phyloP scores from a whole-genome alignment of 768 basidiomycete genomes.

The Gloeopeniophorella convolvens region DNA sequence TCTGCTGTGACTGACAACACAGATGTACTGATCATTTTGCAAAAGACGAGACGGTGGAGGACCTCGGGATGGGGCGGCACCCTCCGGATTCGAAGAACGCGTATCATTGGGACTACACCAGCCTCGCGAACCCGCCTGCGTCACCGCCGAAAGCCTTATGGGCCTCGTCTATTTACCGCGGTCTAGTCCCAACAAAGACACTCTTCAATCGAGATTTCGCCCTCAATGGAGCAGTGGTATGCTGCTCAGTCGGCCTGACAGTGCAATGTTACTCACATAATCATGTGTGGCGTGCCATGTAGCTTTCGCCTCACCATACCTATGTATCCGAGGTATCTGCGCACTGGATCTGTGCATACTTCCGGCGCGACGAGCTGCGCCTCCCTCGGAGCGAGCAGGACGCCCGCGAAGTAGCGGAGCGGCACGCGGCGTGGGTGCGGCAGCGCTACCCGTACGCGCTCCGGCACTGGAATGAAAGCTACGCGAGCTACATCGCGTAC shows the following conservation, averaged over 20 bases:
- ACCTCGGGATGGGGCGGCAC: conserved; percentile 43
- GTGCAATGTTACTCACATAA: neutral
- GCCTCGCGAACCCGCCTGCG: conserved; percentile 33
- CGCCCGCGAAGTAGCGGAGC: conserved; percentile 38
- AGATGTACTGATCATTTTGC: neutral
- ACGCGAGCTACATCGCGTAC: conserved; percentile 42
- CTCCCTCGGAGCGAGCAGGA: conserved; percentile 41
- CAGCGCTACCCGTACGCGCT: conserved; percentile 47
- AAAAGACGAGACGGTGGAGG: conserved; percentile 40
- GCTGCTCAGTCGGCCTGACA: too few species aligned
- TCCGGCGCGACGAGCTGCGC: conserved; percentile 44
- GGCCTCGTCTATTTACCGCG: conserved; percentile 50
- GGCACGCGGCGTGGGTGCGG: conserved; percentile 46
- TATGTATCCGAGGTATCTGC: conserved; percentile 49
- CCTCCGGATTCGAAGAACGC: conserved; percentile 23
- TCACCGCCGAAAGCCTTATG: conserved; percentile 27
- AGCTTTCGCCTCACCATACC: conserved; percentile 53
- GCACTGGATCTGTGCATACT: conserved; percentile 63
- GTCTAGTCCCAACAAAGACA: conserved; percentile 56
- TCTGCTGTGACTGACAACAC: neutral
- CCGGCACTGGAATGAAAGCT: conserved; percentile 48
- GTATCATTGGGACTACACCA: conserved; percentile 28
- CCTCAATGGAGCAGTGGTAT: conserved; percentile 54
- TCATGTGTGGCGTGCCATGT: too few species aligned
- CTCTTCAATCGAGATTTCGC: conserved; percentile 52